phyloP scores from a whole-genome alignment of 1,284 basidiomycete genomes.

The Lentinula novae-zelandiae region DNA sequence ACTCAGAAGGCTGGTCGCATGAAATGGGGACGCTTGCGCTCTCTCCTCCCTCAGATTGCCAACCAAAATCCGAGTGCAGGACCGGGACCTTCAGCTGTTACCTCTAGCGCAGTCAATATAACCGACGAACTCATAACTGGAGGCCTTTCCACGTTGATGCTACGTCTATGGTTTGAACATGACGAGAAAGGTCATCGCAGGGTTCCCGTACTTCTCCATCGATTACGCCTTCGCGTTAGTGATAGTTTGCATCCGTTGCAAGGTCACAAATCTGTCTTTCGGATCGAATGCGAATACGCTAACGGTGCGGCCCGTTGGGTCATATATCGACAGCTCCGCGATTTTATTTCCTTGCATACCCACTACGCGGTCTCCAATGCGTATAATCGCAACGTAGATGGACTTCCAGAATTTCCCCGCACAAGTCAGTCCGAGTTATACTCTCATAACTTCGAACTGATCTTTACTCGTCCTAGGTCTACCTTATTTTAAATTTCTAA shows the following conservation, averaged over 20 bases:
- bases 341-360: constrained; percentile 88
- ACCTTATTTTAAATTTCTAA: constrained; percentile 85
- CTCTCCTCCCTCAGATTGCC: constrained; percentile 57
- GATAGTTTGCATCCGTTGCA: constrained; percentile 84
- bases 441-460: background rate
- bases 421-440: constrained; percentile 54
- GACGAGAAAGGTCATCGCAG: constrained; percentile 86
- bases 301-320: constrained; percentile 96
- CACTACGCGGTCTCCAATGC: constrained; percentile 90
- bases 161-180: constrained; percentile 88
- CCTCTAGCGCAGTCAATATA: constrained; percentile 63
- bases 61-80: constrained; percentile 24
- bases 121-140: constrained; percentile 84
- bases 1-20: constrained; percentile 30
- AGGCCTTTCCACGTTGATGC: constrained; percentile 78
- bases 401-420: constrained; percentile 89
- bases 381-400: constrained; percentile 65
- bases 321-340: constrained; percentile 90
- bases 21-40: constrained; percentile 62
- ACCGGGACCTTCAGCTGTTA: constrained; percentile 41
- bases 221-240: constrained; percentile 79
- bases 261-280: constrained; percentile 78
- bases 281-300: constrained; percentile 96
- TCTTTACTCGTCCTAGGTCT: constrained; percentile 46
- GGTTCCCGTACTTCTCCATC: constrained; percentile 85